Base-by-base conservation (phyloP, 176 grass and related monocot genomes). In the Avena eriantha region DNA sequence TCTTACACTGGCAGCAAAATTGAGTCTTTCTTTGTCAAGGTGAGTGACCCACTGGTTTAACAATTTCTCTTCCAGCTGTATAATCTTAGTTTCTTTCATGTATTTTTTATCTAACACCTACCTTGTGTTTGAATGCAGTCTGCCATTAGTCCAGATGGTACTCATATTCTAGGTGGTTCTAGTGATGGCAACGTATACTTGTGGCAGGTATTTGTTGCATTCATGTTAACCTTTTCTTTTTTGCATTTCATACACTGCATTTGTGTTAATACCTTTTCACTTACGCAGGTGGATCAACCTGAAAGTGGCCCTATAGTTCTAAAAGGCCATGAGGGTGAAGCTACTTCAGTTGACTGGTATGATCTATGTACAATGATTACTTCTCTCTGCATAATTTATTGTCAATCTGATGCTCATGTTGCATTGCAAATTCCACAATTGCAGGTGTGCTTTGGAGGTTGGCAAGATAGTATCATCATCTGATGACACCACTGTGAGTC, bases 1-100 rank as follows among this genome's bases (percentile, higher is more conserved):
- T 45, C 87, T 75, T 96, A 90, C 77, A 69, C 65, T 61, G 92
- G 97, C 43, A 96, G 97, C 77, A 99, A 93, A 96, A 94, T 99
- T 2, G 94, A 94, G 33, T 99, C 94, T 68, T 99, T 99, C 77
- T 99, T 94, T 91, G 97, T 96, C 11, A 99, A 99, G 93, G 93
- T 75, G 77, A 78, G 54, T 60, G 7, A 33, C 9, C 15, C 36
- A 53, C 63, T 87, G 17, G 31, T 39, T 86, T 58, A 48, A 10
- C 33, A 23, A 79, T 45, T 12, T 31, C 36, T 50, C 34, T 79
- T 69, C 15, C 53, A 69, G 34, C 4, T n/a, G 11, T 11, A 45
- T 45, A 26, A 31, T 10, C 63, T 48, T 89, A 35, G n/a, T 47
- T 73, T 55, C 13, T 66, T 79, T 61, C 10, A 2, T 93, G 21